phyloP scores from a whole-genome alignment of 305 asterid genomes.

The Plantago rigida region DNA sequence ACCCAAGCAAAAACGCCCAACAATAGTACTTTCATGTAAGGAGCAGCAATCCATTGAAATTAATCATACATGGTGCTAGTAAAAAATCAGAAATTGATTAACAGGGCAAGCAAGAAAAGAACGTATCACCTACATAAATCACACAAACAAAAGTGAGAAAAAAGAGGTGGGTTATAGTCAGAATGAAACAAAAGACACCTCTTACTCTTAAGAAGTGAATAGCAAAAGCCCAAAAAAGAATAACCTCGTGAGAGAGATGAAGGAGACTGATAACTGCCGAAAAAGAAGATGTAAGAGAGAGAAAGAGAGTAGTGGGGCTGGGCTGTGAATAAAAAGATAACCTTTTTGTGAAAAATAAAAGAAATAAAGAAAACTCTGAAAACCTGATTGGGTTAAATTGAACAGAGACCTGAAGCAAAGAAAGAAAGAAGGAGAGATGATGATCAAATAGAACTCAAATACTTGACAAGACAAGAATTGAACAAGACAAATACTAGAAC shows the following conservation, averaged over 20 bases:
- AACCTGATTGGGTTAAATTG: too few species aligned
- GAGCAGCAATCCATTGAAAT: too few species aligned
- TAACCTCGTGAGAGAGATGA: conserved; percentile 41
- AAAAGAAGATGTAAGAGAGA: conserved; percentile 18
- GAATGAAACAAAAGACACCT: conserved; percentile 26
- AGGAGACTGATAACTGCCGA: conserved; percentile 21
- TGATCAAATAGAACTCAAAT: not conserved
- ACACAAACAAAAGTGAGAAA: too few species aligned
- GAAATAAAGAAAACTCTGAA: not conserved
- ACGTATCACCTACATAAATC: too few species aligned
- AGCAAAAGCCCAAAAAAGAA: conserved; percentile 11
- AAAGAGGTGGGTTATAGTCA: too few species aligned
- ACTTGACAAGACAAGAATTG: not conserved
- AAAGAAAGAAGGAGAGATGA: not conserved
- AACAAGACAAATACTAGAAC: not conserved
- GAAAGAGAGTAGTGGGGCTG: not conserved
- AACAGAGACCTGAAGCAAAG: too few species aligned
- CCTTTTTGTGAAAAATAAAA: too few species aligned
- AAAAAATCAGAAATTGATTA: too few species aligned
- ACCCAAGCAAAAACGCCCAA: conserved; percentile 20
- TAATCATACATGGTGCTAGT: too few species aligned
- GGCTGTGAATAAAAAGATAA: too few species aligned
- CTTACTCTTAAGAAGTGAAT: conserved; percentile 10
- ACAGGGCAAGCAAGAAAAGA: too few species aligned
- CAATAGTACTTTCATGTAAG: not conserved